Conservation (phyloP, 2,329 filamentous ascomycete species). For the Colletotrichum filicis region DNA sequence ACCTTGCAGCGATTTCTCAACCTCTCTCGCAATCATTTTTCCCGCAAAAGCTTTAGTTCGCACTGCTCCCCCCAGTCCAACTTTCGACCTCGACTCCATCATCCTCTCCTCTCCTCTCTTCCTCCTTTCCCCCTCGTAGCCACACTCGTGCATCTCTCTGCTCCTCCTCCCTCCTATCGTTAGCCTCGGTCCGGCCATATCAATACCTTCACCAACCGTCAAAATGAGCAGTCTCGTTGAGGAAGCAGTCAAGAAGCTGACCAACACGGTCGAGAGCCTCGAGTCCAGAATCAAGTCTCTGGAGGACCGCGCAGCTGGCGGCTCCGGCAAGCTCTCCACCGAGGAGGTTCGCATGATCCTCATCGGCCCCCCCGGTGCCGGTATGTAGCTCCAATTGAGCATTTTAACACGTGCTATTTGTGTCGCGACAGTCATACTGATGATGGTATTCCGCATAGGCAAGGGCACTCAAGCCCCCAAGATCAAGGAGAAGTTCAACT, state of each 20-base stretch:
- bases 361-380: conserved; percentile 96
- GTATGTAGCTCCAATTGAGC: conserved; percentile 64
- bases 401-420: conserved; percentile 5
- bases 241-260: conserved; percentile 86
- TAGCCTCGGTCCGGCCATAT: conserved; percentile 37
- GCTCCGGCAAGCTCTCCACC: conserved; percentile 59
- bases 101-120: conserved; percentile 18
- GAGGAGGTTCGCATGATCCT: conserved; percentile 93
- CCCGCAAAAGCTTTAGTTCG: conserved; percentile 33
- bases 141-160: conserved; percentile 32
- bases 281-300: conserved; percentile 88
- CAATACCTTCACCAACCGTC: conserved; percentile 44
- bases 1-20: conserved; percentile 30
- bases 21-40: conserved; percentile 36
- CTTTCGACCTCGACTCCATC: conserved; percentile 21
- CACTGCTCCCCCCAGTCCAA: conserved; percentile 30
- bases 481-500: conserved; percentile 97
- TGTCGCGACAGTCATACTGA: conserved; percentile 4
- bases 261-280: conserved; percentile 84
- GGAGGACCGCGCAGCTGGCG: conserved; percentile 76
- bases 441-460: conserved; percentile 64
- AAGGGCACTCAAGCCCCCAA: conserved; percentile 98
- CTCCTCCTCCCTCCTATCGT: conserved; percentile 18
- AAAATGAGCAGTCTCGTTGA: conserved; percentile 86
- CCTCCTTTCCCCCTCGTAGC: conserved; percentile 18